These are phyloP conservation scores for Suhomyces atakaporum DNA, from an alignment of 1,139 yeast genomes.

Conservation along the genomic window DNA sequence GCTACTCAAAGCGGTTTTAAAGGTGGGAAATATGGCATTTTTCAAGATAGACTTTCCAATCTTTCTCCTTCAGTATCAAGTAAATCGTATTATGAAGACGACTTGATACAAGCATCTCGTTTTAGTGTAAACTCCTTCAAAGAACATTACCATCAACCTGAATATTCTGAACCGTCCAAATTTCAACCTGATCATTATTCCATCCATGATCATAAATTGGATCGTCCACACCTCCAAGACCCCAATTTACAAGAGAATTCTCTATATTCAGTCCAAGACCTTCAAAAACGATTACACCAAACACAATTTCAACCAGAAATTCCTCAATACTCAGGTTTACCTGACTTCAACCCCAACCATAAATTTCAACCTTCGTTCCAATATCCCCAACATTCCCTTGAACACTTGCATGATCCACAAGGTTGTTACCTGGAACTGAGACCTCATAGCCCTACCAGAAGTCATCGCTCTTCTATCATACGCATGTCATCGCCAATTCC, in stretches of 20 bases:
- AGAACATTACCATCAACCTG: neutral
- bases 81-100: slow-evolving; percentile 12
- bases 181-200: no score
- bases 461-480: slow-evolving; percentile 4
- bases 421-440: neutral
- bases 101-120: slow-evolving; percentile 6
- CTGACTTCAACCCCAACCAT: neutral
- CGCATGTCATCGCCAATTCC: slow-evolving; percentile 1
- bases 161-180: no score
- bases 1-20: slow-evolving; percentile 5
- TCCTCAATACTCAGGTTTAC: neutral
- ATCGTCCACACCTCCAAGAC: no score
- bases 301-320: neutral
- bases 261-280: neutral
- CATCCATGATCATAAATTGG: no score
- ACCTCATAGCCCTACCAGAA: slow-evolving; percentile 1
- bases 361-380: neutral
- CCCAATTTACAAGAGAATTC: no score
- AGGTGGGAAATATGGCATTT: slow-evolving; percentile 15
- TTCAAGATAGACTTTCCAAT: slow-evolving; percentile 19
- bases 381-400: slow-evolving; percentile 3
- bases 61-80: slow-evolving; percentile 20
- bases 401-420: neutral
- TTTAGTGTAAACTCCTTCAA: slow-evolving; percentile 4
- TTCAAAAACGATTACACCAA: neutral